phyloP scores from a whole-genome alignment of 768 basidiomycete species.

The Dictyophora rubrovolvata region DNA sequence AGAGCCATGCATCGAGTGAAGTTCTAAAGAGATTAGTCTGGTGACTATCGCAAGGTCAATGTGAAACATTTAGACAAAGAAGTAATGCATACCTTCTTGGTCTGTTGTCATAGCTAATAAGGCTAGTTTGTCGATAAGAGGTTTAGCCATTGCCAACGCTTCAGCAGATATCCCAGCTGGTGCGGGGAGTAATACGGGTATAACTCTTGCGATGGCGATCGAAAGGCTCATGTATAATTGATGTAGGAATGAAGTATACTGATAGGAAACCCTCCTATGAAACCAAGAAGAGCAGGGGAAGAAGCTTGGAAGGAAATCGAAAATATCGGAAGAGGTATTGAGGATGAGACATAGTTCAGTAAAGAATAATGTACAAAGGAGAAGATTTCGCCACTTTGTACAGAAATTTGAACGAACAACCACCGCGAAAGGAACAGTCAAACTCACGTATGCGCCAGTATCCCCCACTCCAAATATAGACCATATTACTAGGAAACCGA shows the following conservation, averaged over 20 bases:
- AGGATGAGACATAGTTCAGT: constrained; percentile 60
- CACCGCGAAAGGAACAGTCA: constrained; percentile 5
- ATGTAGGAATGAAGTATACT: constrained; percentile 70
- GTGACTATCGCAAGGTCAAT: constrained; percentile 27
- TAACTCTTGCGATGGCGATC: constrained; percentile 60
- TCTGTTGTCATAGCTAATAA: constrained; percentile 36
- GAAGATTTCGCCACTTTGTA: constrained; percentile 66
- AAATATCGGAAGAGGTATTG: constrained; percentile 36
- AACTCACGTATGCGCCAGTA: constrained; percentile 55
- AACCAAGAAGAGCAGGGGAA: constrained; percentile 21
- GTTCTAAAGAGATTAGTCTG: constrained; percentile 40
- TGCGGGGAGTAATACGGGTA: constrained; percentile 51
- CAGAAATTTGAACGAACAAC: constrained; percentile 5
- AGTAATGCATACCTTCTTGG: constrained; percentile 37
- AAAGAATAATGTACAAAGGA: constrained; percentile 52
- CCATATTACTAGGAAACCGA: constrained; percentile 47
- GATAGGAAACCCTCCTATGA: constrained; percentile 47
- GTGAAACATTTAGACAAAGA: not conserved
- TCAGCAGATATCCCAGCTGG: constrained; percentile 19
- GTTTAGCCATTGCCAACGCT: constrained; percentile 24
- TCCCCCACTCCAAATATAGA: constrained; percentile 51
- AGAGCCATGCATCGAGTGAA: constrained; percentile 38
- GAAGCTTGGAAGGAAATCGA: constrained; percentile 16
- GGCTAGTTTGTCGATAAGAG: constrained; percentile 31
- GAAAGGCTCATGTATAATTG: constrained; percentile 67